Percentiles rank a stretch among this genome's conserved stretches.
Conservation (phyloP, 140 eudicot species). For the Anethum foeniculum region DNA sequence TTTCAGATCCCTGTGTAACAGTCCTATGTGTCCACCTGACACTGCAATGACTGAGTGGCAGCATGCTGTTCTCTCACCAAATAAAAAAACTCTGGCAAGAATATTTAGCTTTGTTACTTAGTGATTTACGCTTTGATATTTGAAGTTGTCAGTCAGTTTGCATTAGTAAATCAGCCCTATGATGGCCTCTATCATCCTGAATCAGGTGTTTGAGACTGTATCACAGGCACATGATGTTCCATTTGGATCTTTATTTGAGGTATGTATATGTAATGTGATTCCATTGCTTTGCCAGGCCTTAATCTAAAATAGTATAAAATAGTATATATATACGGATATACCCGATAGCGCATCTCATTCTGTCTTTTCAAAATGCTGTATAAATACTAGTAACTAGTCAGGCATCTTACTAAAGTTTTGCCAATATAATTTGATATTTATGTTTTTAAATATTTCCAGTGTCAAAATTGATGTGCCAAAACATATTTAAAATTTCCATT, state of each 20-base stretch:
- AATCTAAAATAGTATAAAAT: background rate
- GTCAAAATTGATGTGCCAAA: background rate
- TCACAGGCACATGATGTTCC: slow-evolving; percentile 99
- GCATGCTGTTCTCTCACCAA: slow-evolving; percentile 57
- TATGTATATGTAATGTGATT: background rate
- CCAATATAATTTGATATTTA: background rate
- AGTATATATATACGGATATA: background rate
- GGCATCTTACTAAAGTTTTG: background rate
- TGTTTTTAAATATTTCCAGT: no score
- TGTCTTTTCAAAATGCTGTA: background rate
- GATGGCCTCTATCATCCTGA: background rate
- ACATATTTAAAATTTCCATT: no score
- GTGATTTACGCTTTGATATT: background rate
- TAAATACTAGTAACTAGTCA: background rate
- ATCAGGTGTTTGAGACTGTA: slow-evolving; percentile 90
- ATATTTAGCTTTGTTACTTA: background rate
- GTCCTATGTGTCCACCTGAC: slow-evolving; percentile 98
- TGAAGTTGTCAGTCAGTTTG: background rate
- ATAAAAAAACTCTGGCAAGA: slow-evolving; percentile 45
- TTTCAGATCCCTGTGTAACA: slow-evolving; percentile 67
- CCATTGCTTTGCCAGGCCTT: background rate
- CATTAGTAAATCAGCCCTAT: background rate
- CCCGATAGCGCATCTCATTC: background rate
- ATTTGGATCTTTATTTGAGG: slow-evolving; percentile 60
- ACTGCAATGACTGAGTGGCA: slow-evolving; percentile 95